These are phyloP conservation scores for Aechmea fasciata DNA, from an alignment of 176 grass and related monocot genomes.

Conservation along the genomic window DNA sequence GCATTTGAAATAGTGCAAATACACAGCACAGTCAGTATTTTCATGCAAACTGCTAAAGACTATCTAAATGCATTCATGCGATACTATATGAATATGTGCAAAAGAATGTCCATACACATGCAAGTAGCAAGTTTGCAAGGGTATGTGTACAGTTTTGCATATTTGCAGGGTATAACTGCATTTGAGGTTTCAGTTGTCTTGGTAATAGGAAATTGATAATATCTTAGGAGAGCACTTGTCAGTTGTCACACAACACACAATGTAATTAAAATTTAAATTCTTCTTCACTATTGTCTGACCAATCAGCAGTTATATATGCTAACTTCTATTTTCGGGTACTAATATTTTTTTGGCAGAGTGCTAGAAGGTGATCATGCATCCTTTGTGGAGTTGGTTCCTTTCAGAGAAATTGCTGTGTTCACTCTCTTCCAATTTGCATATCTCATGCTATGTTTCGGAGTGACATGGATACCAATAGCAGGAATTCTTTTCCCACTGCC, in stretches of 20 bases:
- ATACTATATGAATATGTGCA: too few species aligned
- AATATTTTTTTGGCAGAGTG: conserved; percentile 41
- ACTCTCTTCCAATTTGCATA: conserved; percentile 79
- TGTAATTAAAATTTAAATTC: neutral
- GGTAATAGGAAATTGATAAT: too few species aligned
- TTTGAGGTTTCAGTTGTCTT: too few species aligned
- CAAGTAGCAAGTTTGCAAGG: neutral
- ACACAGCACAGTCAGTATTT: too few species aligned
- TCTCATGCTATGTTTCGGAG: conserved; percentile 74
- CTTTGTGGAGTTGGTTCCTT: conserved; percentile 59
- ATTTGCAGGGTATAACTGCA: too few species aligned
- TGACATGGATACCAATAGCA: conserved; percentile 88
- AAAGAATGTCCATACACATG: too few species aligned
- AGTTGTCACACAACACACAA: too few species aligned
- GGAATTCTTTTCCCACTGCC: conserved; percentile 78
- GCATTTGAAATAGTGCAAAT: too few species aligned
- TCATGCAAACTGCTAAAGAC: too few species aligned
- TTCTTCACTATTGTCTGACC: neutral
- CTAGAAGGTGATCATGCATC: conserved; percentile 84
- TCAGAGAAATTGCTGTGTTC: conserved; percentile 41
- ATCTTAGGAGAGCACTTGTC: too few species aligned
- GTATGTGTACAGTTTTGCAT: too few species aligned
- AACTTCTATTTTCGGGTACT: neutral
- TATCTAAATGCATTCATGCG: neutral
- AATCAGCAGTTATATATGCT: neutral